Evolutionary conservation across 768 basidiomycete genomes (phyloP).

Genomic region (Auricularia sp.): DNA sequence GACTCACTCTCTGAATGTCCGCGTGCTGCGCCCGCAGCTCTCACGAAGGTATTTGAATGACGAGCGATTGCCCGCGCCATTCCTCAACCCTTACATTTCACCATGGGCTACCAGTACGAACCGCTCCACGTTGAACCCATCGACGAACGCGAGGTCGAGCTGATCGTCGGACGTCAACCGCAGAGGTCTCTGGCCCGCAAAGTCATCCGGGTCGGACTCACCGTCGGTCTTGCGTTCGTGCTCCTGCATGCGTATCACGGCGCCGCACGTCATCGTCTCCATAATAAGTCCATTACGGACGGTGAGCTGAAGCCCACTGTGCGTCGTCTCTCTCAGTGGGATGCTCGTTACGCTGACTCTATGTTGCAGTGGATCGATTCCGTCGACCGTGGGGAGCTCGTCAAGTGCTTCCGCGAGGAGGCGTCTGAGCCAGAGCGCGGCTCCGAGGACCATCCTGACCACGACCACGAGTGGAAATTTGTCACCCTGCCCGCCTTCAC

Average conservation of each 20-base stretch:
- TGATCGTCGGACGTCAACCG: background rate
- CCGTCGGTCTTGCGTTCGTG: background rate
- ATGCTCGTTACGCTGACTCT: background rate
- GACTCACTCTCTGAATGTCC: too few relatives aligned
- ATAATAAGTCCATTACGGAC: too few relatives aligned
- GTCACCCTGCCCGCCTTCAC: background rate
- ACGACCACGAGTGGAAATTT: background rate
- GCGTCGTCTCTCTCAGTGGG: background rate
- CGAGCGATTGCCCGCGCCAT: background rate
- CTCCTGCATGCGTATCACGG: background rate
- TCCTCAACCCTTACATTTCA: background rate
- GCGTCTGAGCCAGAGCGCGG: background rate
- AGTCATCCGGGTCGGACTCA: background rate
- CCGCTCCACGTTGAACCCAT: background rate
- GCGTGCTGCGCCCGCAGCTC: too few relatives aligned
- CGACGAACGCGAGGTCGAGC: background rate
- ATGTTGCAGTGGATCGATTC: background rate
- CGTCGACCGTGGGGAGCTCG: background rate
- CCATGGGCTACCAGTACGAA: background rate
- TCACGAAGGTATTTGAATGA: too few relatives aligned
- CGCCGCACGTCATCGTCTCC: too few relatives aligned
- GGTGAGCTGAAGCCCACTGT: background rate
- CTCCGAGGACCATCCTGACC: background rate
- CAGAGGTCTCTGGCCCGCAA: background rate
- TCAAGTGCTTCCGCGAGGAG: background rate